phyloP scores from a whole-genome alignment of 306 rosid genomes.

The Lotus japonicus region DNA sequence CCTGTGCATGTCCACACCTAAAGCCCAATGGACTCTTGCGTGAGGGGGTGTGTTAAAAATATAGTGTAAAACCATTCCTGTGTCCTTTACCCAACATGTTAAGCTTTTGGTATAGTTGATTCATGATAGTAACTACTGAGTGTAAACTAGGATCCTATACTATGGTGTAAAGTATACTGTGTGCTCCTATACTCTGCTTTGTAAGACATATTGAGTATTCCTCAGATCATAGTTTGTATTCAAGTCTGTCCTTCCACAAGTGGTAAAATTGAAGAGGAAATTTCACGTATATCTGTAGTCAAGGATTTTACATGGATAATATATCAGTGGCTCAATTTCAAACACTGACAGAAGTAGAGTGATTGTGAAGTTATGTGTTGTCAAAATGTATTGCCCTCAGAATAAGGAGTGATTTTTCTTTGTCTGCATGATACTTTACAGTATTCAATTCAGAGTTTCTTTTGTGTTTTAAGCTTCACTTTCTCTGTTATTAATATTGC shows the following conservation, averaged over 20 bases:
- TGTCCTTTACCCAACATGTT: no score
- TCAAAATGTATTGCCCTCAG: constrained; percentile 6
- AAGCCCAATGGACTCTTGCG: no score
- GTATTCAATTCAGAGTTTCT: constrained; percentile 17
- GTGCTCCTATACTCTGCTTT: background rate
- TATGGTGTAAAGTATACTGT: no score
- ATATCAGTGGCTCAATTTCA: constrained; percentile 5
- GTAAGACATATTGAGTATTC: background rate
- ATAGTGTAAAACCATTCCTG: no score
- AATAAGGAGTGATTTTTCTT: constrained; percentile 1
- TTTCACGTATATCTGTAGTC: constrained; percentile 8
- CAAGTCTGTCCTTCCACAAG: background rate
- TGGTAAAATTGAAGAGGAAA: background rate
- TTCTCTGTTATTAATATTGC: constrained; percentile 17
- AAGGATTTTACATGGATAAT: background rate
- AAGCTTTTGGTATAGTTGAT: no score
- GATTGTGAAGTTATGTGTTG: background rate
- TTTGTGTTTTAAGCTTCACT: background rate
- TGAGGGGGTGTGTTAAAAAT: no score
- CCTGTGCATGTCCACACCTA: no score
- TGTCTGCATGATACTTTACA: background rate
- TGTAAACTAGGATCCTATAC: no score
- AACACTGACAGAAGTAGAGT: constrained; percentile 13
- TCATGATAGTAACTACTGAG: no score
- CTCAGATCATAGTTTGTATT: background rate